Evolutionary conservation across 805 yeast species (phyloP).

Genomic region (Priceomyces castillae): DNA sequence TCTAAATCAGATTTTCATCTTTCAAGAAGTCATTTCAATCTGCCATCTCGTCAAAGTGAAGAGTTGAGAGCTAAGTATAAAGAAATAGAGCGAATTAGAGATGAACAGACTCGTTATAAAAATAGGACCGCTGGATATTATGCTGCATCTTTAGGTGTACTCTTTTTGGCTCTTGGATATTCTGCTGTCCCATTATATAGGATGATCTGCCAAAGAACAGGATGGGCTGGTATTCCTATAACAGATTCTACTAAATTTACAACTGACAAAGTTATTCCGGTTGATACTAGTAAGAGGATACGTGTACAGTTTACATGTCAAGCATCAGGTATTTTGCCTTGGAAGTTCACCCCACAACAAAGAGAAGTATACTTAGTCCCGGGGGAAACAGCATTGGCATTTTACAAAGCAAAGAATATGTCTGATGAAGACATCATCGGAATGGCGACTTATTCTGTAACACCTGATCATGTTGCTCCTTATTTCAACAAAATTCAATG

Average conservation of each 20-base stretch:
- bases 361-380: constrained; percentile 90
- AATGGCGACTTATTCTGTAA: constrained; percentile 96
- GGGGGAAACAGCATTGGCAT: constrained; percentile 96
- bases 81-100: constrained; percentile 21
- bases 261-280: constrained; percentile 83
- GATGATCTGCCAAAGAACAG: constrained; percentile 89
- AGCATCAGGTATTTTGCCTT: constrained; percentile 84
- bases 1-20: neutral
- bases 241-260: constrained; percentile 81
- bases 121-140: constrained; percentile 63
- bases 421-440: constrained; percentile 91
- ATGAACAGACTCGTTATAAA: constrained; percentile 28
- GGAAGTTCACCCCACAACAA: constrained; percentile 95
- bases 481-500: constrained; percentile 97
- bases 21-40: neutral
- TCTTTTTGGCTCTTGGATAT: constrained; percentile 75
- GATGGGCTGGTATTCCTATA: constrained; percentile 94
- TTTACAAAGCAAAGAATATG: constrained; percentile 85
- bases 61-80: neutral
- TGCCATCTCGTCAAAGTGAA: neutral
- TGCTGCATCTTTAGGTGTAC: constrained; percentile 62
- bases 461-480: constrained; percentile 95
- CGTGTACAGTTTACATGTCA: constrained; percentile 88
- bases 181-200: constrained; percentile 92
- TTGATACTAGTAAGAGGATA: constrained; percentile 78